These are phyloP conservation scores for Ensete ventricosum DNA, from an alignment of 176 grass and related monocot species.

Conservation along the genomic window DNA sequence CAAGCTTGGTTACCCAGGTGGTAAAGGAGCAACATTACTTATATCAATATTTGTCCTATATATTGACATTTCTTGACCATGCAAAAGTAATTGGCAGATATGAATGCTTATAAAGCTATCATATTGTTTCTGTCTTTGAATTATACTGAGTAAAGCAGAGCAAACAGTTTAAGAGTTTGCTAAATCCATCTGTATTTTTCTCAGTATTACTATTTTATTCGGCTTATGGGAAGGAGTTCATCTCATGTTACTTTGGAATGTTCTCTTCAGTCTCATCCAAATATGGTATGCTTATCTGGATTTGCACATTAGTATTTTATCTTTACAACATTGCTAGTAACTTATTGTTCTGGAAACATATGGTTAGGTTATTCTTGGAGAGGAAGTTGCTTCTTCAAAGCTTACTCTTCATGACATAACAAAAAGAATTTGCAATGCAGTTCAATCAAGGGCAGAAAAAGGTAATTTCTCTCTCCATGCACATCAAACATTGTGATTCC, in stretches of 20 bases:
- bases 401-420: slow-evolving; percentile 54
- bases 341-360: neutral
- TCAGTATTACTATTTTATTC: slow-evolving; percentile 66
- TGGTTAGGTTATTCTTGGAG: slow-evolving; percentile 55
- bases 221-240: slow-evolving; percentile 58
- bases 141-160: no score
- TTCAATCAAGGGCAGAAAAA: slow-evolving; percentile 59
- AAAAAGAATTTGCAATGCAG: slow-evolving; percentile 54
- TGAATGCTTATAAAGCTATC: no score
- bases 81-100: no score
- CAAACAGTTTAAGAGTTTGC: no score
- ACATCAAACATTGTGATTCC: neutral
- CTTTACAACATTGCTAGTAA: neutral
- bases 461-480: slow-evolving; percentile 9
- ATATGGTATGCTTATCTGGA: slow-evolving; percentile 38
- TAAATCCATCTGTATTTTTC: slow-evolving; percentile 6
- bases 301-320: neutral
- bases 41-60: no score
- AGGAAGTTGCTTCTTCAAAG: slow-evolving; percentile 67
- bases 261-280: slow-evolving; percentile 66
- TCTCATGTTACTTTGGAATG: slow-evolving; percentile 67
- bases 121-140: no score
- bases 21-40: no score
- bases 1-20: no score
- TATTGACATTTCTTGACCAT: no score